Conservation (phyloP, 192 early-diverging fungal species). For the Podila horticola region DNA sequence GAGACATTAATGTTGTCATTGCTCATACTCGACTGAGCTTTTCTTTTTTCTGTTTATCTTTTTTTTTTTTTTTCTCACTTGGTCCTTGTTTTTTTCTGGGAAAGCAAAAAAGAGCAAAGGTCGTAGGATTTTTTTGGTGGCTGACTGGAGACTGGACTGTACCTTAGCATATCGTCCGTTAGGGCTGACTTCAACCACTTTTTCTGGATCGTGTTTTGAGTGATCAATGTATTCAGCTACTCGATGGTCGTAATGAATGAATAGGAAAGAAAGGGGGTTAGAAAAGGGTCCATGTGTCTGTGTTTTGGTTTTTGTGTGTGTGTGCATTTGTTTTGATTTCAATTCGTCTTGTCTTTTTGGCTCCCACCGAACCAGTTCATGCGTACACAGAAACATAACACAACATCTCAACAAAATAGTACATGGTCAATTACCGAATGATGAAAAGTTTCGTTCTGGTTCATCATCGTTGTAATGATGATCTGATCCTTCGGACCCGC, state of each 20-base stretch:
- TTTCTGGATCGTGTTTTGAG: conserved; percentile 63
- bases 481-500: conserved; percentile 4
- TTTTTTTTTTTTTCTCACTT: neutral
- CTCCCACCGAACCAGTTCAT: neutral
- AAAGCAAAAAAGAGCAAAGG: no score
- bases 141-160: neutral
- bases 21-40: neutral
- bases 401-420: no score
- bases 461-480: neutral
- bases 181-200: conserved; percentile 64
- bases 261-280: neutral
- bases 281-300: neutral
- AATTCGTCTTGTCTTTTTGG: neutral
- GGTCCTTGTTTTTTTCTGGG: no score
- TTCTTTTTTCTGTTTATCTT: conserved; percentile 1
- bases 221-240: conserved; percentile 57
- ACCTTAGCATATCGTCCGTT: conserved; percentile 62
- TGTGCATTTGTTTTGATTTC: neutral
- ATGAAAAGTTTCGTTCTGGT: neutral
- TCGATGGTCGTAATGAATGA: neutral
- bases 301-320: neutral
- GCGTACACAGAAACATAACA: no score
- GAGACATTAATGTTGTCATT: no score
- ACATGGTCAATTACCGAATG: neutral
- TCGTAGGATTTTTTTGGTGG: neutral